phyloP scores from a whole-genome alignment of 257 asterid genomes.

The Rehmannia glutinosa region DNA sequence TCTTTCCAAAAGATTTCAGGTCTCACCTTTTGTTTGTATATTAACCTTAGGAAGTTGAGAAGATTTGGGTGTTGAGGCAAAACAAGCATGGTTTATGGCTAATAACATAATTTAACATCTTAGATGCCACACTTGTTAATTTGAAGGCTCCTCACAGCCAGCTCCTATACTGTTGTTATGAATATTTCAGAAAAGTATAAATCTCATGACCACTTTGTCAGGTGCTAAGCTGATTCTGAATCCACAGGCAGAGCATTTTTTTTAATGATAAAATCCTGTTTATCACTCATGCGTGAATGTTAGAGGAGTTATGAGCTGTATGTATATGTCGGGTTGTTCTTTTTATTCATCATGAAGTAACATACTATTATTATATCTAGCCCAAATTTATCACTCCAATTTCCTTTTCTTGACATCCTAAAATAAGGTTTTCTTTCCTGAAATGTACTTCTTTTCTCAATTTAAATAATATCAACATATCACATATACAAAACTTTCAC shows the following conservation, averaged over 20 bases:
- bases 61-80: too few relatives aligned
- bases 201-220: background rate
- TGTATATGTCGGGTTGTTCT: background rate
- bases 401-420: background rate
- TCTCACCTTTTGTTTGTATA: too few relatives aligned
- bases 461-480: too few relatives aligned
- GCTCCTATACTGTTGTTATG: background rate
- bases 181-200: background rate
- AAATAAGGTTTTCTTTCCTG: background rate
- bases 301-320: background rate
- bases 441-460: background rate
- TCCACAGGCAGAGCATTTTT: too few relatives aligned
- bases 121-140: too few relatives aligned
- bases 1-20: too few relatives aligned
- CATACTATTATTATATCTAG: background rate
- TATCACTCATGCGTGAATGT: constrained; percentile 3
- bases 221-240: constrained; percentile 3
- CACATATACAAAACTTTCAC: background rate
- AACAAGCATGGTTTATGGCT: too few relatives aligned
- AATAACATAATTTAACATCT: too few relatives aligned
- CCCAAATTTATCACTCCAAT: background rate
- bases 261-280: background rate
- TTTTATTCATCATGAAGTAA: background rate
- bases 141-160: background rate
- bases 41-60: too few relatives aligned